Percentiles rank a stretch among this genome's conserved stretches.
phyloP scores from a whole-genome alignment of 441 rosid genomes.

The Pelargonium fulgidum region DNA sequence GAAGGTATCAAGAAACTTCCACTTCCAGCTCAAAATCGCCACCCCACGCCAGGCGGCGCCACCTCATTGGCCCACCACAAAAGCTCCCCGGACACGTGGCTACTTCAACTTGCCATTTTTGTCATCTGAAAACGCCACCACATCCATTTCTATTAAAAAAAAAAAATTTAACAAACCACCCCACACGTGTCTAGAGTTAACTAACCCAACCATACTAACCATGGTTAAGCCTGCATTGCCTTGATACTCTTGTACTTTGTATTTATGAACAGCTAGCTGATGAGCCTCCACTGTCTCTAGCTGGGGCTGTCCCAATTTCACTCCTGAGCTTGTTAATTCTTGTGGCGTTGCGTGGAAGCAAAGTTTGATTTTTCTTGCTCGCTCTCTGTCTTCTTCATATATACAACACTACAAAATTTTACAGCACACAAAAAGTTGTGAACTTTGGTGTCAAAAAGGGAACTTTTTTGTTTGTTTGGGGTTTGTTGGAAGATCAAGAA shows the following conservation, averaged over 20 bases:
- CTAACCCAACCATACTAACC: background rate
- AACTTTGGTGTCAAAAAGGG: background rate
- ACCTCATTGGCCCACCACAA: slow-evolving; percentile 19
- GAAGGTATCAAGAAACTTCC: slow-evolving; percentile 31
- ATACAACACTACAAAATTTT: no score
- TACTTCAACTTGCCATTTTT: background rate
- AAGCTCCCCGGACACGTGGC: slow-evolving; percentile 24
- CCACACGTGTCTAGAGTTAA: slow-evolving; percentile 35
- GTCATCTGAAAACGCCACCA: slow-evolving; percentile 11
- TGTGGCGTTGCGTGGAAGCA: background rate
- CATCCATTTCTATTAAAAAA: background rate
- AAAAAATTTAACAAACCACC: background rate
- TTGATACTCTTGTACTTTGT: background rate
- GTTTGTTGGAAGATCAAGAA: no score
- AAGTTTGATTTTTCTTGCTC: background rate
- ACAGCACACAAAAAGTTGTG: no score
- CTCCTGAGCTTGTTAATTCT: background rate
- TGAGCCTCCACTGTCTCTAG: no score
- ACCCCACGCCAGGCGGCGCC: slow-evolving; percentile 21
- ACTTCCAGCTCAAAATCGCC: no score
- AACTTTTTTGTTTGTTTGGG: no score
- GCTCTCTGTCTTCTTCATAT: no score
- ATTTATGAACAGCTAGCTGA: slow-evolving; percentile 12
- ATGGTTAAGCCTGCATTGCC: slow-evolving; percentile 13
- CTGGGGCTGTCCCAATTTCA: no score